Evolutionary conservation across 768 basidiomycete genomes (phyloP).

Genomic region (Lactifluus hygrophoroides): DNA sequence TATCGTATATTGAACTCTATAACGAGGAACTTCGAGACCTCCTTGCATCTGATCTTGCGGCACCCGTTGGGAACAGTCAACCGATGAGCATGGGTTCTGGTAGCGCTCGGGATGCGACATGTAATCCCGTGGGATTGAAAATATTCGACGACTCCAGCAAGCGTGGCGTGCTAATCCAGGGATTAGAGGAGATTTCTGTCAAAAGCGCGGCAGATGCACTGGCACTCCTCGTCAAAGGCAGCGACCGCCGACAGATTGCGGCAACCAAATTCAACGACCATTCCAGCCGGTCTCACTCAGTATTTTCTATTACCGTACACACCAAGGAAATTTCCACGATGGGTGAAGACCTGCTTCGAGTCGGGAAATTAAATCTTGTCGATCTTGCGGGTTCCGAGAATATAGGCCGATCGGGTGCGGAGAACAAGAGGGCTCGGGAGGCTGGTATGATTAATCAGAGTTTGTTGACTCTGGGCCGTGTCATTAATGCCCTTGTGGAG

Average conservation of each 20-base stretch:
- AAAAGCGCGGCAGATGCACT: conserved; percentile 78
- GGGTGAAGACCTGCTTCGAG: conserved; percentile 83
- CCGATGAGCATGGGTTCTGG: conserved; percentile 64
- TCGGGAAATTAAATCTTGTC: conserved; percentile 94
- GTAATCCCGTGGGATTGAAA: conserved; percentile 53
- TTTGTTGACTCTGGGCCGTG: conserved; percentile 89
- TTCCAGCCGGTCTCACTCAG: conserved; percentile 94
- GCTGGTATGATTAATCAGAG: conserved; percentile 99
- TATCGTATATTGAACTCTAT: conserved; percentile 92
- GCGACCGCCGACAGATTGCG: conserved; percentile 84
- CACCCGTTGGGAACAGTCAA: conserved; percentile 57
- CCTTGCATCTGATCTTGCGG: conserved; percentile 66
- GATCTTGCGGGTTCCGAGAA: conserved; percentile 98
- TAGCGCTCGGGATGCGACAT: conserved; percentile 35
- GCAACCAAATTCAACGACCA: conserved; percentile 98
- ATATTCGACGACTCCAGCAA: conserved; percentile 90
- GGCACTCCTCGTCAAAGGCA: conserved; percentile 79
- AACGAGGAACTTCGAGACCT: conserved; percentile 98
- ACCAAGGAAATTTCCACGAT: conserved; percentile 70
- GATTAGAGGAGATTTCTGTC: conserved; percentile 83
- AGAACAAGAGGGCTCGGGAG: conserved; percentile 89
- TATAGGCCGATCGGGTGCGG: conserved; percentile 91
- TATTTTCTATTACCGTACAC: conserved; percentile 94
- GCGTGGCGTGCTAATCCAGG: conserved; percentile 88
- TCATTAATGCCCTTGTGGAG: conserved; percentile 94